Evolutionary conservation across 768 basidiomycete genomes (phyloP).

Genomic region (Kwoniella sp.): DNA sequence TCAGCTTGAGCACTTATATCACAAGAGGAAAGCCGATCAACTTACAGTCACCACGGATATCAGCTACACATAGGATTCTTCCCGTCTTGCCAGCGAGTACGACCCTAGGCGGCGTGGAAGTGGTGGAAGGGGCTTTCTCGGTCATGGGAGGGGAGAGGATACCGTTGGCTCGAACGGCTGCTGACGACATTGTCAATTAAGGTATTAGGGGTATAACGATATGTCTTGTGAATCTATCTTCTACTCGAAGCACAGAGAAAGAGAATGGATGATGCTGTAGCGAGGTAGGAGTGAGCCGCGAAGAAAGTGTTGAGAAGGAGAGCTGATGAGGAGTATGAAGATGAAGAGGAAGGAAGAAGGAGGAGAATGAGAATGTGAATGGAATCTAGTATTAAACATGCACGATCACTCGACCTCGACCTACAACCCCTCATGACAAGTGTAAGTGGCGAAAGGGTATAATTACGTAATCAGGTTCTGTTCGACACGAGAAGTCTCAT

Average conservation of each 20-base stretch:
- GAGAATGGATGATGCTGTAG: neutral
- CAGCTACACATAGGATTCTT: conserved; percentile 88
- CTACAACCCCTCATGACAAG: neutral
- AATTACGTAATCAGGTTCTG: neutral
- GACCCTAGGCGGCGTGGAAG: conserved; percentile 36
- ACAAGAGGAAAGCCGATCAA: conserved; percentile 25
- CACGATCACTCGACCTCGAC: neutral
- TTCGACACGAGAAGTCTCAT: too few species aligned
- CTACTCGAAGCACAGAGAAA: too few species aligned
- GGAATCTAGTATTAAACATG: neutral
- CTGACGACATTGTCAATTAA: neutral
- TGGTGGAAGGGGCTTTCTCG: conserved; percentile 35
- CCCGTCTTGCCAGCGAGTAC: conserved; percentile 48
- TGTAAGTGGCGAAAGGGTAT: neutral
- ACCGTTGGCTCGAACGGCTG: conserved; percentile 30
- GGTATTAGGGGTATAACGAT: too few species aligned
- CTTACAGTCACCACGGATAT: conserved; percentile 60
- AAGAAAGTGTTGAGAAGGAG: neutral
- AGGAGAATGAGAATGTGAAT: conserved; percentile 7
- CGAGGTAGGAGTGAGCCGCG: neutral
- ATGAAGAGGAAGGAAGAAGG: conserved; percentile 2
- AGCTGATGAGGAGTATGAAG: neutral
- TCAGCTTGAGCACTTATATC: conserved; percentile 59
- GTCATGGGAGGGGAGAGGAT: conserved; percentile 38
- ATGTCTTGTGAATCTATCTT: too few species aligned